phyloP scores from a whole-genome alignment of 1,284 basidiomycete species.

The Ustilago vetiveriae region DNA sequence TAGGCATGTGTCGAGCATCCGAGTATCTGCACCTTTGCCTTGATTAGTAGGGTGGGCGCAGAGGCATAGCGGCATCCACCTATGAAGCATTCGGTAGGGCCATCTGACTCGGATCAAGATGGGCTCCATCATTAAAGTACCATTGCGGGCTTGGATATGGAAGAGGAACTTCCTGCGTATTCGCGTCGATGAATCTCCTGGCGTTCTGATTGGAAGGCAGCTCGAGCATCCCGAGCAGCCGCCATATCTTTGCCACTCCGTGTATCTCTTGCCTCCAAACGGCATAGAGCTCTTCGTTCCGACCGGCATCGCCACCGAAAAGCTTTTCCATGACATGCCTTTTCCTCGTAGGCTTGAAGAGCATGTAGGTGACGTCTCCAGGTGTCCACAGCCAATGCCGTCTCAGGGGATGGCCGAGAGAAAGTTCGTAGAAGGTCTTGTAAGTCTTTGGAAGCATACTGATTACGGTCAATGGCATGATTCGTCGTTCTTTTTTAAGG shows the following conservation, averaged over 20 bases:
- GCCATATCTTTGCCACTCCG: not conserved
- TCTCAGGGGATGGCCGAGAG: not conserved
- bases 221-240: not conserved
- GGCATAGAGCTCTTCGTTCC: not conserved
- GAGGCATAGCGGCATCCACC: no score
- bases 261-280: not conserved
- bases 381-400: not conserved
- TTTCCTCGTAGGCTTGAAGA: not conserved
- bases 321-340: not conserved
- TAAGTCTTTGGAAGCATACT: not conserved
- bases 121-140: not conserved
- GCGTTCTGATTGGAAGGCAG: not conserved
- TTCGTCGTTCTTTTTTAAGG: not conserved
- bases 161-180: not conserved
- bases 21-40: no score
- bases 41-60: no score
- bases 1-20: no score
- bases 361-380: not conserved
- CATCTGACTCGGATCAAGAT: constrained; percentile 1
- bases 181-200: not conserved
- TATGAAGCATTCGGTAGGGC: not conserved
- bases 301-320: not conserved
- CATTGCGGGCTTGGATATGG: not conserved
- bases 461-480: not conserved
- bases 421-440: not conserved